Evolutionary conservation across 2,329 filamentous ascomycete species (phyloP).

Genomic region (Paracorniculantispora psalliotae): DNA sequence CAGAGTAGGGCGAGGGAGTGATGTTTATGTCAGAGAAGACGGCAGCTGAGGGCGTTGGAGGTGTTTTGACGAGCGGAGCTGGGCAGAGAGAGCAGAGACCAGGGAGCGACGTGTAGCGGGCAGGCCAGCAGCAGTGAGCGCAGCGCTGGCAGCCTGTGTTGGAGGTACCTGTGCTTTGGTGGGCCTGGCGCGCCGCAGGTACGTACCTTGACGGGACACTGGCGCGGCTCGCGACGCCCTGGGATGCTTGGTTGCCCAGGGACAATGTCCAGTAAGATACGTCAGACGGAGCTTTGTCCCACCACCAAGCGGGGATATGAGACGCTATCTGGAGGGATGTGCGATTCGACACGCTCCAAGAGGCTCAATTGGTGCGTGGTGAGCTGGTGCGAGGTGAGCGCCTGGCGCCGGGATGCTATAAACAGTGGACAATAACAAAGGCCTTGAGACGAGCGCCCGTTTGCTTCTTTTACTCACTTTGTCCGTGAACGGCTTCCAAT

Average conservation of each 20-base stretch:
- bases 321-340: conserved; percentile 9
- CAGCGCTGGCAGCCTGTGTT: not conserved
- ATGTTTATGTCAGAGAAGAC: conserved; percentile 15
- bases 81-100: conserved; percentile 10
- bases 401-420: not conserved
- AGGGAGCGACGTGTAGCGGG: conserved; percentile 11
- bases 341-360: not conserved
- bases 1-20: conserved; percentile 14
- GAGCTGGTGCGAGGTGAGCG: not conserved
- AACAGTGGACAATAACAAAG: not conserved
- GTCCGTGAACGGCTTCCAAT: not conserved
- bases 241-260: conserved; percentile 26
- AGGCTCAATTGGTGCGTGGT: not conserved
- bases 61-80: conserved; percentile 19
- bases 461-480: not conserved
- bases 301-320: conserved; percentile 17
- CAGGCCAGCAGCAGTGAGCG: not conserved
- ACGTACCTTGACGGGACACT: conserved; percentile 15
- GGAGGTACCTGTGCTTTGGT: not conserved
- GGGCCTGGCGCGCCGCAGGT: conserved; percentile 9
- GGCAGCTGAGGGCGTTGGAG: conserved; percentile 15
- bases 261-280: conserved; percentile 19
- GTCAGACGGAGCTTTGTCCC: conserved; percentile 22
- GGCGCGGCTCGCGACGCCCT: conserved; percentile 25
- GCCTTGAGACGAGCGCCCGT: not conserved